These are phyloP conservation scores for Trapa incisa DNA, from an alignment of 345 rosid species.

Conservation along the genomic window DNA sequence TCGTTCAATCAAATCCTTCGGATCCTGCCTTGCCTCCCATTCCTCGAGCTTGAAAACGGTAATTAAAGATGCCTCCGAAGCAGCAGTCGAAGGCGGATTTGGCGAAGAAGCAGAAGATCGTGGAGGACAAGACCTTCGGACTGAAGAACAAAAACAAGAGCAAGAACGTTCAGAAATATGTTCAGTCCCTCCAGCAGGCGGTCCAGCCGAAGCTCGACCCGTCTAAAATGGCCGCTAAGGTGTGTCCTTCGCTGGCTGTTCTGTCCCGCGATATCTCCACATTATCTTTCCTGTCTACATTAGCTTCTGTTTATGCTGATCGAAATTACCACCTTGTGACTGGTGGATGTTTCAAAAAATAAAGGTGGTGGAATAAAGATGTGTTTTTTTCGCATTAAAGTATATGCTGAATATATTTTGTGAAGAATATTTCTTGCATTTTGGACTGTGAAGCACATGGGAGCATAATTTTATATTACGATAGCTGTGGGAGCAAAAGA, in stretches of 20 bases:
- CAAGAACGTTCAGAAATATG: constrained; percentile 88
- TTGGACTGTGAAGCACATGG: background rate
- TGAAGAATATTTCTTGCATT: background rate
- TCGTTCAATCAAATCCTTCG: too few relatives aligned
- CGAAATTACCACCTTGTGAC: background rate
- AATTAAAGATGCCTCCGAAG: constrained; percentile 61
- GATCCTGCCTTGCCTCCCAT: background rate
- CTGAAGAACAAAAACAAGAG: constrained; percentile 91
- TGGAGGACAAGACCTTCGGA: constrained; percentile 92
- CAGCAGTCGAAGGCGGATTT: constrained; percentile 70
- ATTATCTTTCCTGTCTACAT: background rate
- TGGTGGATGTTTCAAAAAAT: background rate
- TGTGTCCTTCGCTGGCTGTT: constrained; percentile 8
- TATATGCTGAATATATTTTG: background rate
- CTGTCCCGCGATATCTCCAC: background rate
- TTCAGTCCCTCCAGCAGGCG: constrained; percentile 66
- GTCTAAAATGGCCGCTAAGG: constrained; percentile 65
- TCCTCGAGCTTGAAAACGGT: background rate
- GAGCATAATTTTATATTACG: background rate
- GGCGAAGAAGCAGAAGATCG: constrained; percentile 86
- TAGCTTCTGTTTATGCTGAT: background rate
- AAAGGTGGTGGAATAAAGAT: background rate
- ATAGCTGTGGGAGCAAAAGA: background rate
- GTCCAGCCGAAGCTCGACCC: constrained; percentile 74
- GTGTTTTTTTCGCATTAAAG: background rate